Evolutionary conservation across 345 rosid genomes (phyloP).

Genomic region (Citrus inodora): DNA sequence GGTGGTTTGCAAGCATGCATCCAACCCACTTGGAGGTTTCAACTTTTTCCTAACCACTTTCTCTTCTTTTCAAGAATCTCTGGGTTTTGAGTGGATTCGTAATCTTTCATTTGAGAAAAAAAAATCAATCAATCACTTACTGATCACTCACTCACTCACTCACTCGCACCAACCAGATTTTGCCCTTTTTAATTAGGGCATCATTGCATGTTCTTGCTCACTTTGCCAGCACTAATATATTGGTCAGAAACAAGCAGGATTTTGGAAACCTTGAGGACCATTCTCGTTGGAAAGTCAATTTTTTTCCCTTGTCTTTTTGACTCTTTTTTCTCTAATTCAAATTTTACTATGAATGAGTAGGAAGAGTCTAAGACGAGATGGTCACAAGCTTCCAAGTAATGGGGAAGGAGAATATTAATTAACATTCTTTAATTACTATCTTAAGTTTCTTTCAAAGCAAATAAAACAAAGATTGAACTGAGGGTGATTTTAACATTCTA

Average conservation of each 20-base stretch:
- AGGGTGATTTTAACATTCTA: background rate
- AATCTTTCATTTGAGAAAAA: background rate
- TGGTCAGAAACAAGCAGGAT: background rate
- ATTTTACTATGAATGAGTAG: background rate
- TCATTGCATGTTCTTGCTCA: background rate
- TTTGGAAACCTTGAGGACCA: background rate
- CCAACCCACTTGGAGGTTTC: conserved; percentile 20
- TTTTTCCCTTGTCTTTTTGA: background rate
- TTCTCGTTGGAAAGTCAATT: background rate
- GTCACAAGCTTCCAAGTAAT: background rate
- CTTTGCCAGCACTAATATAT: background rate
- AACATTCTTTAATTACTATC: background rate
- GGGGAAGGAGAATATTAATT: background rate
- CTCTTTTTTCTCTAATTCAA: background rate
- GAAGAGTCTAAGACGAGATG: background rate
- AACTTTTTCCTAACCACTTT: background rate
- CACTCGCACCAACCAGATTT: background rate
- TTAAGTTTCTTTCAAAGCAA: background rate
- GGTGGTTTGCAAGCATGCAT: conserved; percentile 9
- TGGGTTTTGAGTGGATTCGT: background rate
- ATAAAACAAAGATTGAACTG: background rate
- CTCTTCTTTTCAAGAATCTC: conserved; percentile 7
- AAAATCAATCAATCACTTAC: background rate
- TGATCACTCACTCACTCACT: background rate
- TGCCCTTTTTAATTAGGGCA: background rate